Evolutionary conservation across 2,329 filamentous ascomycete genomes (phyloP), one percentile per base, ranked within the genome.

Genomic region (Calonectria hongkongensis): DNA sequence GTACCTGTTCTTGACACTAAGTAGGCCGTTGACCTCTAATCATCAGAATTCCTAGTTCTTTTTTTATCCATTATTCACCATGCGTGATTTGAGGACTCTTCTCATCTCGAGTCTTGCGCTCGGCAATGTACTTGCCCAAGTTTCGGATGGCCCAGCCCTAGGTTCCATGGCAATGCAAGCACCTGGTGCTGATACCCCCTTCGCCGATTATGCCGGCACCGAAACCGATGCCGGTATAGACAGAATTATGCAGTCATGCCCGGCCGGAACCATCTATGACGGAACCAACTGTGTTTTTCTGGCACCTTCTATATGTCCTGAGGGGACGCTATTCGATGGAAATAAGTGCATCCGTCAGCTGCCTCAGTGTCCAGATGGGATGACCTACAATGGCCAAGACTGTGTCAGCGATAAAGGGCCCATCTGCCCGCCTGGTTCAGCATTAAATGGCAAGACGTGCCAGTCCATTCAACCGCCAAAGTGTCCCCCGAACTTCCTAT

Each of bases 1-100:
- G 15, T 2, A 4, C 21, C n/a, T 5, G 9, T 27, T 51, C 27
- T 27, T 8, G 13, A 4, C 4, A 16, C 27, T 16, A 9, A 9
- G 1, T 3, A 3, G 1, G 3, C 15, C 18, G 6, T 9, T 3
- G 3, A 18, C 3, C 18, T 15, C 8, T 1, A 15, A 30, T 18
- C 15, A 5, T 18, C 7, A 28, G 18, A 30, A 30, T 18, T 18
- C 3, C 16, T 30, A 28, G 5, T 6, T 16, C 12, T 30, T 51
- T 7, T 27, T 51, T 30, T 51, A 25, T 28, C 3, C 8, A 9
- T 18, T 30, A 25, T 16, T 30, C 48, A 18, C 27, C 12, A 51
- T 51, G 48, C 48, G 27, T 18, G 25, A 51, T 12, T 28, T 12
- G 47, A 27, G 25, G 18, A 51, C 48, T 15, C 27, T 30, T 27